Base-by-base conservation (phyloP, 495 filamentous ascomycete species). In the Polyplosphaeria fusca region DNA sequence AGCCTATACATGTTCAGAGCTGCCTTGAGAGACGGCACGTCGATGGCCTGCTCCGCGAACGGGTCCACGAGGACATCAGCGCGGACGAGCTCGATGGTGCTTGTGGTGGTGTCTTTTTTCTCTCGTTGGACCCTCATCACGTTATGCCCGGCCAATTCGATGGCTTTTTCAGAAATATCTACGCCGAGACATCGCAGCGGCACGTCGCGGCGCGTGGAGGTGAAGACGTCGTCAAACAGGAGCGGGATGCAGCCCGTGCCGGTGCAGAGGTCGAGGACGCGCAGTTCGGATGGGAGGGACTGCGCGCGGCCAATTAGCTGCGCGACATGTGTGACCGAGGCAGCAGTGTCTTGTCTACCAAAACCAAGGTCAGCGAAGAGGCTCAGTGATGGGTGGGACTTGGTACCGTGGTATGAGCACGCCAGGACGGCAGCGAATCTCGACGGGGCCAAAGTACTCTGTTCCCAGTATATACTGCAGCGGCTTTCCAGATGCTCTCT, bases 201-300 rank as follows among this genome's bases (percentile, higher is more conserved):
- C 74, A 63, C 3, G 19, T 30, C 5, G 3, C 39, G 38, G 41
- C 56, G 61, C 5, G 51, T 44, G 9, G 51, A 61, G 23, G 58
- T 54, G 41, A 92, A 77, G 4, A 80, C 76, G 12, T 80, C 65
- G 61, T 82, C 70, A 0, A 95, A 74, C 7, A 88, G 81, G 7
- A 96, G 80, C 0, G 90, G 73, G 56, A 98, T 95, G 70, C 93
- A 97, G 24, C 93, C 93, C 16, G 88, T 88, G 3, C 93, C 93
- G 0, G 88, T 87, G 68, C 93, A 97, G 23, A 96, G 71, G 69
- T 98, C 93, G 1, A 96, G 66, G 20, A 96, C 77, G 25, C 76
- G 78, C 5, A 93, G 58, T 13, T 56, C 23, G 32, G 28, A 25
- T 20, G 58, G 46, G 9, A 65, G 53, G 1, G 38, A 18, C 16